Base-by-base conservation (phyloP, 352 stramenopile species). In the Plasmopara viticola region DNA sequence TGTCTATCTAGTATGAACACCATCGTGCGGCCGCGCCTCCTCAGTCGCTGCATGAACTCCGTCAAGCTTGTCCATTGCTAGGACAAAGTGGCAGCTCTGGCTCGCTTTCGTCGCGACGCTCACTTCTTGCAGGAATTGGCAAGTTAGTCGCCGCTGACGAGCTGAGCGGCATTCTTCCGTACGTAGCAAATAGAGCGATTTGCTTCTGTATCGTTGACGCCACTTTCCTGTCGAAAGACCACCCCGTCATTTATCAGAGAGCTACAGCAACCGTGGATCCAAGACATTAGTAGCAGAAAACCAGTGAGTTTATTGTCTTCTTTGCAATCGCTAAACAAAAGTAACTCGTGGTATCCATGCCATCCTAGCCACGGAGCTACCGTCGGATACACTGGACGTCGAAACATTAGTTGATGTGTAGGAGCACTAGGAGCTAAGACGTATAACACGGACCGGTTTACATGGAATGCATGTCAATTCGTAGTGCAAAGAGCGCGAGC, bases 391-490 rank as follows among this genome's bases (percentile, higher is more conserved):
- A 83, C 72, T 34, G 72, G 72, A 10, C 65, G 57, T 37, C 66
- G 64, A 50, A 78, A 68, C 34, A 44, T 68, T 31, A 48, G 37
- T 15, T 60, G 40, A 33, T 33, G 5, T 14, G 10, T 31, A 13
- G n/a, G 14, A 10, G 7, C 5, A 29, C 20, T 37, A 51, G 43
- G 53, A 28, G 35, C 48, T 53, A 55, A 54, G 29, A 53, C 41
- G 48, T n/a, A 25, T 43, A 18, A 48, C 13, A 34, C 33, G 33
- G 33, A 37, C 18, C 14, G 7, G 18, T 43, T 33, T 60, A 94
- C 72, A 94, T 81, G 25, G 77, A 87, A 62, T 82, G 58, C 78
- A 91, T 89, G 46, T 90, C 70, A 57, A 94, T 79, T 9, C 55
- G 62, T 59, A 90, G 76, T 29, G 72, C 83, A 38, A 56, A 50